Evolutionary conservation across 306 rosid species (phyloP).

Genomic region (Vigna mungo): DNA sequence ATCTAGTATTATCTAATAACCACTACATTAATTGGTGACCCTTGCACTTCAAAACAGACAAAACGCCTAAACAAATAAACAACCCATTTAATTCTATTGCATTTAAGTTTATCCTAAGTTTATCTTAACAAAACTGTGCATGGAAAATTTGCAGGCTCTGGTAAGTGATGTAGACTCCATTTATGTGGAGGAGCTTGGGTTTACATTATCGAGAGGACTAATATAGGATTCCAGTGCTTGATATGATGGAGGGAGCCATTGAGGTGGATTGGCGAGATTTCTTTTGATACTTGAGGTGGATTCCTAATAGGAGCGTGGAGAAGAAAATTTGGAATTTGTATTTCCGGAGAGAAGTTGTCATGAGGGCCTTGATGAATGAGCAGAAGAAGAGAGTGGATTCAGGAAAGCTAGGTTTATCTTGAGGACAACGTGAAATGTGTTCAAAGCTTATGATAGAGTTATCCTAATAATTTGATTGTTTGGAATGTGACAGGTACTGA

Average conservation of each 20-base stretch:
- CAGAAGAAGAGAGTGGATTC: conserved; percentile 74
- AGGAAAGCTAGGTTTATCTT: conserved; percentile 60
- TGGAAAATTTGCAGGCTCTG: conserved; percentile 61
- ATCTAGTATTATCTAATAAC: too few relatives aligned
- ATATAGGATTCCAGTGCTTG: conserved; percentile 69
- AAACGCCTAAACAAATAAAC: too few relatives aligned
- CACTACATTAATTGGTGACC: too few relatives aligned
- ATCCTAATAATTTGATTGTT: conserved; percentile 43
- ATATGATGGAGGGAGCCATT: conserved; percentile 88
- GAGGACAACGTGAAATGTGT: background rate
- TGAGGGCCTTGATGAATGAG: conserved; percentile 68
- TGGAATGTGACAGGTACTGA: conserved; percentile 57
- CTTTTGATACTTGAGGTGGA: conserved; percentile 90
- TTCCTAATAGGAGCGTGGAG: conserved; percentile 78
- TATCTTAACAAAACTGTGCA: background rate
- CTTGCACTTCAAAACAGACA: too few relatives aligned
- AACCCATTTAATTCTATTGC: too few relatives aligned
- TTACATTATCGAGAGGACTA: conserved; percentile 61
- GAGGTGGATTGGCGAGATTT: conserved; percentile 98
- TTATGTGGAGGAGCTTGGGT: conserved; percentile 73
- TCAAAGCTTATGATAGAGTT: background rate
- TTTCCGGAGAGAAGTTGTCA: conserved; percentile 55
- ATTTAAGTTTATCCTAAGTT: too few relatives aligned
- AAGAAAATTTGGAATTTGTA: conserved; percentile 52
- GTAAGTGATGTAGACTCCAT: conserved; percentile 66